phyloP scores from a whole-genome alignment of 192 early-diverging fungal species.

The Dimargaris cristalligena region DNA sequence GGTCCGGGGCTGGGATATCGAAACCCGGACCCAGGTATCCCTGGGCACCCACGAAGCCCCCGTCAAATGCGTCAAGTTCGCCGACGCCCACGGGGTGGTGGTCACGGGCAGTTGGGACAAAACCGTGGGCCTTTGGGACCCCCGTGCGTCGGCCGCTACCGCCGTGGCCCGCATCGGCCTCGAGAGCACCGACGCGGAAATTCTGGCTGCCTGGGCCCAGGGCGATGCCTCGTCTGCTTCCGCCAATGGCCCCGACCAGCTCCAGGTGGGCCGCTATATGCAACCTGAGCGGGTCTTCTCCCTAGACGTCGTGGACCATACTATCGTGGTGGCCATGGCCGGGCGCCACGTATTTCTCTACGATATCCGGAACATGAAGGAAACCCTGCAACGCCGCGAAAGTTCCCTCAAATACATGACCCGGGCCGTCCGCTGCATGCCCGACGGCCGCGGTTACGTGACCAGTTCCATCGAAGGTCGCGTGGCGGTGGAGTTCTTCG shows the following conservation, averaged over 20 bases:
- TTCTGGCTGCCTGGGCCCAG: background rate
- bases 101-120: constrained; percentile 89
- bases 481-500: constrained; percentile 84
- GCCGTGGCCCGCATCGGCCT: constrained; percentile 12
- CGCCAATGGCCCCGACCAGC: constrained; percentile 1
- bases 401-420: constrained; percentile 83
- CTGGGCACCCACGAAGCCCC: constrained; percentile 71
- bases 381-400: constrained; percentile 51
- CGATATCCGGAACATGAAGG: constrained; percentile 68
- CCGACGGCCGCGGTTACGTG: constrained; percentile 78
- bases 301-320: constrained; percentile 56
- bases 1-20: constrained; percentile 51
- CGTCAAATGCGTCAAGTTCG: constrained; percentile 49
- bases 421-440: constrained; percentile 64
- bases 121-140: constrained; percentile 61
- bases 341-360: constrained; percentile 61
- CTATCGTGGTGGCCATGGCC: constrained; percentile 68
- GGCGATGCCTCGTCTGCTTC: background rate
- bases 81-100: constrained; percentile 32
- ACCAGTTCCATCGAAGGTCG: constrained; percentile 87
- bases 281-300: constrained; percentile 71
- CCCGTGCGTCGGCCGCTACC: constrained; percentile 25
- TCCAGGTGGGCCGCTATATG: constrained; percentile 21
- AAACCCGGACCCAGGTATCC: constrained; percentile 30
- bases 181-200: background rate